Percentiles rank a stretch among this genome's conserved stretches.
Conservation (phyloP, 805 yeast genomes). For the Hanseniaspora lindneri region DNA sequence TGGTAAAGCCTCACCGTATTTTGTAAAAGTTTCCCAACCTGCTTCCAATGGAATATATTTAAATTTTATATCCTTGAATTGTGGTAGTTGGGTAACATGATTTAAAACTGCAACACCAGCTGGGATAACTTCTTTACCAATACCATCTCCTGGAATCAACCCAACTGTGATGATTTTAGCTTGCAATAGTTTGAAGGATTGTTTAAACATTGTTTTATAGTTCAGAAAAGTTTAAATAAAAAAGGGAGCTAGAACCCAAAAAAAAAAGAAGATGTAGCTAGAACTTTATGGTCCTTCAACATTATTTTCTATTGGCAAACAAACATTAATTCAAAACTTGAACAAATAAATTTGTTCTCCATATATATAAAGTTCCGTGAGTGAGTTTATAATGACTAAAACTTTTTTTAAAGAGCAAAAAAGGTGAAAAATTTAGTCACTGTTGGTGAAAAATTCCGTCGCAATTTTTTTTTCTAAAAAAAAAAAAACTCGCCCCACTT, state of each 20-base stretch:
- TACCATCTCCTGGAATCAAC: conserved; percentile 96
- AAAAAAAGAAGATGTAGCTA: too few relatives aligned
- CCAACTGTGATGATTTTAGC: conserved; percentile 45
- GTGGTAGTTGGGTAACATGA: conserved; percentile 55
- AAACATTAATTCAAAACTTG: too few relatives aligned
- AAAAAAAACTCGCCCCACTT: background rate
- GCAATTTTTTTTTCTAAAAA: too few relatives aligned
- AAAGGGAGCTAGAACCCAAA: too few relatives aligned
- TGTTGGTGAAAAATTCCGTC: background rate
- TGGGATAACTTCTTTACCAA: conserved; percentile 94
- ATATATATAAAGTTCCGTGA: too few relatives aligned
- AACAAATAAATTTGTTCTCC: too few relatives aligned
- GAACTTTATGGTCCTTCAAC: too few relatives aligned
- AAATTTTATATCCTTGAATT: conserved; percentile 34
- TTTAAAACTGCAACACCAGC: conserved; percentile 85
- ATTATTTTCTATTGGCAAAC: too few relatives aligned
- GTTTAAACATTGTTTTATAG: conserved; percentile 28
- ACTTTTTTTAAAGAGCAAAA: too few relatives aligned
- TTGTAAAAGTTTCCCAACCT: conserved; percentile 85
- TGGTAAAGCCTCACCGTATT: conserved; percentile 93
- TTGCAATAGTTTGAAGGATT: conserved; percentile 28
- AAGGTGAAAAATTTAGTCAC: background rate
- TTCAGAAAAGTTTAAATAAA: too few relatives aligned
- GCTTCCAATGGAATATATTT: conserved; percentile 83
- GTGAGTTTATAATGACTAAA: too few relatives aligned